phyloP scores from a whole-genome alignment of 495 filamentous ascomycete species.

The Massariosphaeria phaeospora region DNA sequence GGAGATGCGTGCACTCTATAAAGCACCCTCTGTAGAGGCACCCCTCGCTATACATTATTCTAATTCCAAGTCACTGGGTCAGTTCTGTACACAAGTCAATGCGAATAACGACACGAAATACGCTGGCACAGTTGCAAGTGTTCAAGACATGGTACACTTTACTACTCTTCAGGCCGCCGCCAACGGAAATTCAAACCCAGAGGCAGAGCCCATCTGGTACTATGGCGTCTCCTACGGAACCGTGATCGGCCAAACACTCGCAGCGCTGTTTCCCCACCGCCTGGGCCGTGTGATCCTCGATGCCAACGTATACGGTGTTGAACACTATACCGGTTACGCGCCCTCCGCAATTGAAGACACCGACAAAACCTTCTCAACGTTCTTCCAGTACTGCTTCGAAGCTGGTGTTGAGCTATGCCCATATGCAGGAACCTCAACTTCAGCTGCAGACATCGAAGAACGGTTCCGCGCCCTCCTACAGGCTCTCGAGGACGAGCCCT shows the following conservation, averaged over 20 bases:
- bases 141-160: slow-evolving; percentile 48
- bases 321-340: slow-evolving; percentile 16
- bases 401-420: slow-evolving; percentile 11
- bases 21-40: neutral
- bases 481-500: slow-evolving; percentile 27
- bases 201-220: slow-evolving; percentile 34
- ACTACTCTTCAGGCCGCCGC: slow-evolving; percentile 44
- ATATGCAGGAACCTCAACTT: slow-evolving; percentile 8
- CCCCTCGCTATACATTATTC: neutral
- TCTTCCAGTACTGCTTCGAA: slow-evolving; percentile 14
- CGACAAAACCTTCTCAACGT: slow-evolving; percentile 4
- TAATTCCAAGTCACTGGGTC: neutral
- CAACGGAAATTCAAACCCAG: slow-evolving; percentile 27
- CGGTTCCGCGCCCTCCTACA: slow-evolving; percentile 46
- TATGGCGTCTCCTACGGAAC: slow-evolving; percentile 36
- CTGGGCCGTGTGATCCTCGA: slow-evolving; percentile 50
- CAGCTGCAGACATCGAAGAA: slow-evolving; percentile 41
- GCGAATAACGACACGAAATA: slow-evolving; percentile 40
- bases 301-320: slow-evolving; percentile 46
- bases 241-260: slow-evolving; percentile 43
- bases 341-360: neutral
- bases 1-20: neutral
- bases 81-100: neutral
- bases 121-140: slow-evolving; percentile 46
- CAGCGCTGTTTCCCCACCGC: slow-evolving; percentile 50